Base-by-base conservation (phyloP, 2,329 filamentous ascomycete species). In the Aspergillus niger region DNA sequence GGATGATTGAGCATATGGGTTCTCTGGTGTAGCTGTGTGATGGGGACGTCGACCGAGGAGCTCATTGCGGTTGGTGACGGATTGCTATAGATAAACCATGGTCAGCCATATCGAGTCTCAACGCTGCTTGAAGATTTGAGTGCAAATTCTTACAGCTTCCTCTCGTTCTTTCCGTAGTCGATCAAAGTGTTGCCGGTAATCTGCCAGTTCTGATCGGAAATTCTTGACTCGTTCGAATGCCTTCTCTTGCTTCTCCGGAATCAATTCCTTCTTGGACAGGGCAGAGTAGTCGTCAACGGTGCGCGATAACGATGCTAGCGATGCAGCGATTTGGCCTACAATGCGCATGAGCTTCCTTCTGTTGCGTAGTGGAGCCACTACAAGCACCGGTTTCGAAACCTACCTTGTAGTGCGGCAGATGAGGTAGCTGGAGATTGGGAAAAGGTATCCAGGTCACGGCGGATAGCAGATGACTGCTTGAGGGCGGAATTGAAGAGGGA, bases 251-350 rank as follows among this genome's bases (percentile, higher is more conserved):
- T 98, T 99, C 61, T 91, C 89, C 4, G 90, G 85, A 59, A 96
- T 93, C 32, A 97, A 86, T 77, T 99, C 95, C 70, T 94, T 91
- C 66, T 91, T 91, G 1, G 93, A 90, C 30, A 96, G 86, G 58
- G 85, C 85, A 70, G 90, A 87, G 81, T 99, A 99, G 74, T 97
- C 93, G 79, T 97, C 93, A 65, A 99, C 84, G 0, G 92, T 96
- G 63, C 95, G 91, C 50, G 90, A 86, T 76, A 99, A 92, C 61
- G 92, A 87, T 47, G 90, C 88, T 30, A 96, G 80, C 13, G 91
- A 91, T 20, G 88, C 89, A n/a, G 89, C 89, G 65, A 92, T 86
- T 76, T 92, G 90, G 72, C 89, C 89, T 76, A 24, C 13, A 39
- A 17, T 4, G 2, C 17, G 30, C 10, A 51, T 41, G 8, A 57